Evolutionary conservation across 2,329 filamentous ascomycete genomes (phyloP).

Genomic region (Scedosporium apiospermum): DNA sequence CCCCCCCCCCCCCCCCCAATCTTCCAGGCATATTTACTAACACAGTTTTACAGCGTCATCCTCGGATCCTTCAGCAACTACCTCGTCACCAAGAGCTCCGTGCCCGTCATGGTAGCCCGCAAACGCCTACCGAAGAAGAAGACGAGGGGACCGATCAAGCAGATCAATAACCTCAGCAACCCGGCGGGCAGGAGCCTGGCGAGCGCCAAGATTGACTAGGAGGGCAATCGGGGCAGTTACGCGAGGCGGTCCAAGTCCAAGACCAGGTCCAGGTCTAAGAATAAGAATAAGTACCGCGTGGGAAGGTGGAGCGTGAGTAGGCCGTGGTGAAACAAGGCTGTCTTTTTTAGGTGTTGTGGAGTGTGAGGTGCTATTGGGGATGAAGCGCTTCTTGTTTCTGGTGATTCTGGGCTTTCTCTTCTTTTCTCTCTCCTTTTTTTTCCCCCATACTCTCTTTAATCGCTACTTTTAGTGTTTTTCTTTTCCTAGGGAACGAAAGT

Average conservation of each 20-base stretch:
- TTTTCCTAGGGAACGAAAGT: background rate
- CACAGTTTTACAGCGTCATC: slow-evolving; percentile 57
- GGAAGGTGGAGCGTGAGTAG: background rate
- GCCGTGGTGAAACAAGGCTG: background rate
- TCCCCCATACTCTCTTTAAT: background rate
- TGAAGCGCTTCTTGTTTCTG: no score
- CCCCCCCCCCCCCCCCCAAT: background rate
- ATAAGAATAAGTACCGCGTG: background rate
- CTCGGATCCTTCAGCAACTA: slow-evolving; percentile 97
- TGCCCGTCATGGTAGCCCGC: slow-evolving; percentile 94
- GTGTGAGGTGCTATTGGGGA: no score
- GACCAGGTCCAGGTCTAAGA: background rate
- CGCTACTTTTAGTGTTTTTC: background rate
- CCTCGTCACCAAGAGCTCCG: slow-evolving; percentile 89
- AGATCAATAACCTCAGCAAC: slow-evolving; percentile 74
- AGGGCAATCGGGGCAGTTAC: background rate
- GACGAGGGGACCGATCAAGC: slow-evolving; percentile 58
- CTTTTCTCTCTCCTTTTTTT: background rate
- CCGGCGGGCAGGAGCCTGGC: slow-evolving; percentile 57
- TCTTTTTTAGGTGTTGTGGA: background rate
- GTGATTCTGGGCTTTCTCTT: background rate
- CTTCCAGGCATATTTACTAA: slow-evolving; percentile 18
- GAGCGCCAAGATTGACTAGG: slow-evolving; percentile 65
- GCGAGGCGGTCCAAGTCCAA: background rate
- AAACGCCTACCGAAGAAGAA: slow-evolving; percentile 84